Base-by-base conservation (phyloP, 768 basidiomycete genomes). In the Boletus vinaceobasis region DNA sequence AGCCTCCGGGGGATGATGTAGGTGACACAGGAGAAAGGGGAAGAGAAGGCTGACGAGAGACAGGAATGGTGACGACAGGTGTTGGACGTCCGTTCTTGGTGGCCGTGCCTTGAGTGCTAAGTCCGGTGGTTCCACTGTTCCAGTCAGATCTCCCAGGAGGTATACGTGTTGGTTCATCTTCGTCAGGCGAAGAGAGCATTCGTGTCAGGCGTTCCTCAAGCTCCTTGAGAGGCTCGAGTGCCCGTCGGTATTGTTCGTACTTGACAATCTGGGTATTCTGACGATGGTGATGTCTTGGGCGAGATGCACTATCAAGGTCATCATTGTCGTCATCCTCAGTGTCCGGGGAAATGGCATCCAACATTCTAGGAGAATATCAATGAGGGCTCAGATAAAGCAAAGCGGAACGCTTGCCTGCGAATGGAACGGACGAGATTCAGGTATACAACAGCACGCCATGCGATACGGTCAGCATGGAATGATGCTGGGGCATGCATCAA, bases 361-460 rank as follows among this genome's bases (percentile, higher is more conserved):
- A 74, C 53, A 90, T 90, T 57, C 89, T 87, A 38, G 40, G 46
- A 14, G 2, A 53, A 10, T 37, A 35, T 60, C 14, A 65, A 26
- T 9, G 21, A 53, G 32, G 11, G n/a, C 19, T n/a, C 3, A 13
- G 43, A 50, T 40, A 19, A 27, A 31, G 19, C n/a, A 26, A 64
- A 27, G 56, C 31, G 32, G 53, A 44, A 53, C 42, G 70, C 77
- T 58, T 67, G 85, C 86, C 86, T 82, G 64, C 85, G 84, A 62
- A 93, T 74, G 56, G 90, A 93, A 67, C 86, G 85, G 56, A 92
- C 87, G 58, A 93, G 78, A 71, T 93, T 93, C 56, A 93, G 80
- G 73, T 93, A 93, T 64, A 93, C 88, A 61, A 93, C 90, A 47
- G 88, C 81, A 48, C 90, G 83, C 90, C 90, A 93, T 27, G 90